Evolutionary conservation across 352 stramenopile species (phyloP), one percentile per base, ranked within the genome.

Genomic region (Pythium guiyangense): DNA sequence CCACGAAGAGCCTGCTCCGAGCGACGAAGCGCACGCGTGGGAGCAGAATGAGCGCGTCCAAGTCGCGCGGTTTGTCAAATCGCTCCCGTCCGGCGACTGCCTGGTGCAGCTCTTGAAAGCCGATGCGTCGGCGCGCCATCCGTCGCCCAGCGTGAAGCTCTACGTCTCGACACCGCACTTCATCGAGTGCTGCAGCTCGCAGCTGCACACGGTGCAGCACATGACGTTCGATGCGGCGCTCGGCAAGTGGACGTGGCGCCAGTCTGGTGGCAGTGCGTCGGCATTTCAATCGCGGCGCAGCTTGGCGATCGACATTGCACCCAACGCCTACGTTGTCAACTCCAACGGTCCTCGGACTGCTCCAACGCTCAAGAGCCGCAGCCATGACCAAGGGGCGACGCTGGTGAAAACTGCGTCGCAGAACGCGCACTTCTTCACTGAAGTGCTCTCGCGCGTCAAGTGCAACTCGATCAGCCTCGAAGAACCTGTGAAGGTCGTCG

Each of bases 111-210:
- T 82, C 8, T 70, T 68, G 48, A 74, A 70, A 43, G 34, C 53
- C 8, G 57, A 69, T 10, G n/a, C 31, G 22, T 51, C 64, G 26
- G 14, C 27, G 12, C 8, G 2, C 2, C 15, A 5, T 45, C 3
- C 26, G 1, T 43, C 56, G 17, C 27, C 20, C 8, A 40, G 34
- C 20, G 57, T 59, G 27, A 59, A 64, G 40, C 17, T 39, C 4
- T 78, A 73, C n/a, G 52, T 67, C 6, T 64, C 67, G 22, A 81
- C 69, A 3, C 67, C 70, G 10, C 64, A 81, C 35, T 73, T 71
- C 42, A 74, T 79, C 35, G 67, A 81, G 25, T 73, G 67, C 39
- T 78, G 61, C 48, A 62, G 64, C 2, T 72, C 67, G 9, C 55
- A 73, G 27, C 52, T 81, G 4, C 63, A 73, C 45, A 78, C 52